Evolutionary conservation across 352 stramenopile species (phyloP).

Genomic region (Phytophthora palmivora): DNA sequence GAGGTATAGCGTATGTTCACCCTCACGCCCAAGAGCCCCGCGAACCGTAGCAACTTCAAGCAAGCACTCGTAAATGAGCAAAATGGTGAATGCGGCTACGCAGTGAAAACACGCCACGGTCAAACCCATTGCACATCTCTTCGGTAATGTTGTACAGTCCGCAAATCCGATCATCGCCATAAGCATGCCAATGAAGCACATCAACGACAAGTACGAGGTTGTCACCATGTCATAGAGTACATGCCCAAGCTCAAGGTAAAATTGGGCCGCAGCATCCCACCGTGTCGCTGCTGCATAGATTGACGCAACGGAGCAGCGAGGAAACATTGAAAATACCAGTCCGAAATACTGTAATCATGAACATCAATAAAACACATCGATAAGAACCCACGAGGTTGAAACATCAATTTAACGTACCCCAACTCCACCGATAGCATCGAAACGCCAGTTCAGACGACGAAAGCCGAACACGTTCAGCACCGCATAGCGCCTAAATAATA

Average conservation of each 20-base stretch:
- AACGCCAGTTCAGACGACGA: constrained; percentile 93
- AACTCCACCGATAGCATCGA: constrained; percentile 91
- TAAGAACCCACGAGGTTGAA: constrained; percentile 9
- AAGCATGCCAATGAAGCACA: constrained; percentile 65
- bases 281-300: constrained; percentile 72
- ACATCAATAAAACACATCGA: constrained; percentile 8
- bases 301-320: constrained; percentile 82
- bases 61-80: constrained; percentile 84
- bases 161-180: constrained; percentile 70
- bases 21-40: constrained; percentile 67
- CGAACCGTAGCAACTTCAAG: constrained; percentile 76
- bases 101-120: constrained; percentile 64
- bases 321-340: constrained; percentile 93
- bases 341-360: constrained; percentile 80
- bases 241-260: constrained; percentile 59
- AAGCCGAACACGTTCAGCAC: constrained; percentile 90
- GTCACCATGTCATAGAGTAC: constrained; percentile 78
- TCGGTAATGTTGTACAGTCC: constrained; percentile 72
- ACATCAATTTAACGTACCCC: constrained; percentile 51
- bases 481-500: constrained; percentile 67
- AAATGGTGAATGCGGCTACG: constrained; percentile 70
- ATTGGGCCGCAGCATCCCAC: constrained; percentile 46
- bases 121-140: constrained; percentile 61
- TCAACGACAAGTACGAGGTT: constrained; percentile 78
- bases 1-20: constrained; percentile 75